Evolutionary conservation across 2,329 filamentous ascomycete genomes (phyloP).

Genomic region (Neonectria coccinea): DNA sequence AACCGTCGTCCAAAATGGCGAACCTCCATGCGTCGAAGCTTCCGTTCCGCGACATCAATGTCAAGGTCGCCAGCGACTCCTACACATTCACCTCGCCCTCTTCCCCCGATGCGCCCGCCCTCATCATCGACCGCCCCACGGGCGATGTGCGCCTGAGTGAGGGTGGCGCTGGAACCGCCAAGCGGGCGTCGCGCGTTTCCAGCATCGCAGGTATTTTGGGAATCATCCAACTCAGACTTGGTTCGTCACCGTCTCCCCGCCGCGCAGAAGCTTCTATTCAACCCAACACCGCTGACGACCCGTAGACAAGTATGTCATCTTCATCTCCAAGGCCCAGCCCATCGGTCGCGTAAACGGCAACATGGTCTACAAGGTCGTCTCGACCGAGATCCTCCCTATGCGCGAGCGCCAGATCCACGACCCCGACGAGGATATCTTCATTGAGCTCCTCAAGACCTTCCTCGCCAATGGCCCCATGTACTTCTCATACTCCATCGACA

Average conservation of each 20-base stretch:
- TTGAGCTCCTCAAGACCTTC: constrained; percentile 82
- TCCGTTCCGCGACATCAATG: constrained; percentile 96
- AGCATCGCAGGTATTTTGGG: constrained; percentile 96
- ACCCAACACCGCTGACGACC: constrained; percentile 37
- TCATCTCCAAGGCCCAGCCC: constrained; percentile 93
- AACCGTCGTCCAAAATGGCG: constrained; percentile 50
- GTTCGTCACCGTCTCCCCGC: constrained; percentile 61
- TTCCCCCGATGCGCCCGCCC: constrained; percentile 85
- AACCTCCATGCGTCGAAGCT: constrained; percentile 55
- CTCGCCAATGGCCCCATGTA: constrained; percentile 91
- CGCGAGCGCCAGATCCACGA: constrained; percentile 93
- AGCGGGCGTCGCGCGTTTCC: constrained; percentile 79
- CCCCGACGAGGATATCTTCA: constrained; percentile 92
- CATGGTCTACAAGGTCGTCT: constrained; percentile 92
- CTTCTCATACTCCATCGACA: constrained; percentile 96
- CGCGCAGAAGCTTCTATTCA: constrained; percentile 19
- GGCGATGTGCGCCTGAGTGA: constrained; percentile 90
- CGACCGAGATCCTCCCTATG: constrained; percentile 93
- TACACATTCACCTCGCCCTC: constrained; percentile 98
- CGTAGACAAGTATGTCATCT: constrained; percentile 91
- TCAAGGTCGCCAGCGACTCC: constrained; percentile 89
- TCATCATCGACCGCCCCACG: constrained; percentile 91
- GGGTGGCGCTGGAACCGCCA: constrained; percentile 78
- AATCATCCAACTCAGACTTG: constrained; percentile 91
- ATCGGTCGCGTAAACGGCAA: constrained; percentile 94